A percentile compares a stretch with the other conserved stretches of the same genome.
Evolutionary conservation across 371 early-diverging fungal genomes (phyloP).

Genomic region (Lichtheimia corymbifera): DNA sequence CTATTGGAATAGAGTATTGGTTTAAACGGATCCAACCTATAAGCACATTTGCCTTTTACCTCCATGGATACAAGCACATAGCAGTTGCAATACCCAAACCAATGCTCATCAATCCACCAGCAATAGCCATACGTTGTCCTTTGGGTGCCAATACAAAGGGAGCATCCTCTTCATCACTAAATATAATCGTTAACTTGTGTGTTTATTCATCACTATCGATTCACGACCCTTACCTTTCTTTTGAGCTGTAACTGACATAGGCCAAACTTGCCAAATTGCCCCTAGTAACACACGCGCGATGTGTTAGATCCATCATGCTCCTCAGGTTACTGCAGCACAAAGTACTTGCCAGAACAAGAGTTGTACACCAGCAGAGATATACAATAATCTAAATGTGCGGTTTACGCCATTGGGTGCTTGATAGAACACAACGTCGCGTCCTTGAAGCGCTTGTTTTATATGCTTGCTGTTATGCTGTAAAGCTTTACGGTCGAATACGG

Average conservation of each 20-base stretch:
- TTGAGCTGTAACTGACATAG: slow-evolving; percentile 41
- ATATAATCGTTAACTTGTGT: not conserved
- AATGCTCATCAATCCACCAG: slow-evolving; percentile 37
- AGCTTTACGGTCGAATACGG: slow-evolving; percentile 12
- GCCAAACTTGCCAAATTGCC: slow-evolving; percentile 54
- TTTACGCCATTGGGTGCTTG: slow-evolving; percentile 38
- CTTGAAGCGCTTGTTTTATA: slow-evolving; percentile 33
- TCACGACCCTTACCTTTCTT: slow-evolving; percentile 27
- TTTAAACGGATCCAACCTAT: not conserved
- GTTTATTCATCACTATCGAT: not conserved
- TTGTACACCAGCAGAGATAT: slow-evolving; percentile 52
- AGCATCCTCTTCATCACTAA: slow-evolving; percentile 38
- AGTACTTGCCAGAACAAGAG: slow-evolving; percentile 46
- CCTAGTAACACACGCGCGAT: slow-evolving; percentile 18
- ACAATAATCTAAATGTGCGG: slow-evolving; percentile 45
- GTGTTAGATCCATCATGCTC: not conserved
- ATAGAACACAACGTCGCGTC: slow-evolving; percentile 46
- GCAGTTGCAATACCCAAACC: slow-evolving; percentile 45
- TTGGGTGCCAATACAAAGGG: slow-evolving; percentile 43
- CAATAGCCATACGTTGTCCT: slow-evolving; percentile 40
- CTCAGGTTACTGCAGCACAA: not conserved
- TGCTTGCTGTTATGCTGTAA: slow-evolving; percentile 22
- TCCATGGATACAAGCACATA: slow-evolving; percentile 58
- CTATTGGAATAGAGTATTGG: slow-evolving; percentile 14
- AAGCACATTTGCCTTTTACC: slow-evolving; percentile 19